Evolutionary conservation across 2,329 filamentous ascomycete genomes (phyloP), one percentile per base, ranked within the genome.

Genomic region (Exophiala sp.): DNA sequence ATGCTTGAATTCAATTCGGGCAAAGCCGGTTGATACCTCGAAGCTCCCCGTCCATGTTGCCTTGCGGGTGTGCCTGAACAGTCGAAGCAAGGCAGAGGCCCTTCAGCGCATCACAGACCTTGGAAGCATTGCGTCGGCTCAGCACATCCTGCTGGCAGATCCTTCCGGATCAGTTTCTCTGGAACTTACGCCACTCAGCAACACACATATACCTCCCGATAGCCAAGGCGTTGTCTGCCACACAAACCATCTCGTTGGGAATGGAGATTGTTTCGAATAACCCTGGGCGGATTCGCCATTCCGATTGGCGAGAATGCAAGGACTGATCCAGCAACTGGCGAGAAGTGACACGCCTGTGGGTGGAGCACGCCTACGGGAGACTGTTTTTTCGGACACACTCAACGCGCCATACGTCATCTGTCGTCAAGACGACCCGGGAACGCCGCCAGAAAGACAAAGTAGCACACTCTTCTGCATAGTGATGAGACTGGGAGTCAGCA

Each of bases 131-230:
- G 79, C 80, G 0, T 70, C 71, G 3, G 71, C 77, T 2, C 78
- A 76, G 41, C 78, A 81, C 56, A 80, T 82, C 54, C 65, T 80
- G 0, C 64, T 82, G 29, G 78, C 73, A 0, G 80, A 83, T 62
- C 55, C 54, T 3, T 66, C 60, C 0, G 73, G 72, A 1, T 69
- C 71, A 0, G 58, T 76, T 2, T 78, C 79, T 0, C 55, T 81
- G 8, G 80, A 83, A 24, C n/a, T 82, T 4, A 29, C 24, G 24
- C 24, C 24, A 29, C 24, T 29, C 7, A 8, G 24, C 24, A 3
- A 29, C 24, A 29, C 24, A 29, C 24, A 29, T 8, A 29, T 29
- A 5, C 7, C 5, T 29, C 24, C 24, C 1, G 46, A 63, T 1
- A 69, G 66, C 18, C 48, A 71, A 52, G 68, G 67, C 2, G 62